Conservation (phyloP, 495 filamentous ascomycete genomes). For the Hypoxylon perforatum region DNA sequence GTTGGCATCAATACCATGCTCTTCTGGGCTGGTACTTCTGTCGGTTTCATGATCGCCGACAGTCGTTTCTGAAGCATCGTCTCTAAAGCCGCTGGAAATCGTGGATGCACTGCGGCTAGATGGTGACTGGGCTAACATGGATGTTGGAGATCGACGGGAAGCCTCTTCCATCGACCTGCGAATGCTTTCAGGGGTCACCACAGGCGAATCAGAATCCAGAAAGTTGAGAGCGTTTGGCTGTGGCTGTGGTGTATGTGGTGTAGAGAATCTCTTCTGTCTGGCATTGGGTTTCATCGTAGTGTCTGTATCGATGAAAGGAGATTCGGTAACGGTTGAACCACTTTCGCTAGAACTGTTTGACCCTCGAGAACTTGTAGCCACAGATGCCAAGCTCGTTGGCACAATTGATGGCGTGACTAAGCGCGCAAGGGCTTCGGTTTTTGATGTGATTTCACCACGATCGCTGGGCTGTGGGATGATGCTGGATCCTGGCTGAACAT, state of each 20-base stretch:
- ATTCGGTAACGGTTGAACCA: slow-evolving; percentile 50
- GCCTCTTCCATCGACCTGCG: slow-evolving; percentile 45
- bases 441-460: slow-evolving; percentile 14
- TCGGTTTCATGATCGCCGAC: slow-evolving; percentile 54
- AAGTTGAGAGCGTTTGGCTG: slow-evolving; percentile 48
- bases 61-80: slow-evolving; percentile 45
- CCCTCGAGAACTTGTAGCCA: slow-evolving; percentile 26
- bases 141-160: slow-evolving; percentile 43
- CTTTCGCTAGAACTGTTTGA: slow-evolving; percentile 50
- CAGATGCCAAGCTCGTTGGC: slow-evolving; percentile 28
- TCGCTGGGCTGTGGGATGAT: slow-evolving; percentile 5
- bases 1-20: slow-evolving; percentile 48
- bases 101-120: slow-evolving; percentile 48
- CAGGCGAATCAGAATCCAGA: slow-evolving; percentile 48
- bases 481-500: slow-evolving; percentile 9
- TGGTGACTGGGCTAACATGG: slow-evolving; percentile 33
- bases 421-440: slow-evolving; percentile 12
- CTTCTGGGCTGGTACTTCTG: slow-evolving; percentile 59
- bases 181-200: slow-evolving; percentile 45
- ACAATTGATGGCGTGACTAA: slow-evolving; percentile 21
- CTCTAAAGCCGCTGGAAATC: slow-evolving; percentile 49
- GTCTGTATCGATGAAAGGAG: slow-evolving; percentile 43
- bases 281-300: slow-evolving; percentile 44
- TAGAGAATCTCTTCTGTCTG: slow-evolving; percentile 40
- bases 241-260: slow-evolving; percentile 13